Evolutionary conservation across 495 filamentous ascomycete genomes (phyloP), one percentile per base, ranked within the genome.

Genomic region (Neurospora pannonica): DNA sequence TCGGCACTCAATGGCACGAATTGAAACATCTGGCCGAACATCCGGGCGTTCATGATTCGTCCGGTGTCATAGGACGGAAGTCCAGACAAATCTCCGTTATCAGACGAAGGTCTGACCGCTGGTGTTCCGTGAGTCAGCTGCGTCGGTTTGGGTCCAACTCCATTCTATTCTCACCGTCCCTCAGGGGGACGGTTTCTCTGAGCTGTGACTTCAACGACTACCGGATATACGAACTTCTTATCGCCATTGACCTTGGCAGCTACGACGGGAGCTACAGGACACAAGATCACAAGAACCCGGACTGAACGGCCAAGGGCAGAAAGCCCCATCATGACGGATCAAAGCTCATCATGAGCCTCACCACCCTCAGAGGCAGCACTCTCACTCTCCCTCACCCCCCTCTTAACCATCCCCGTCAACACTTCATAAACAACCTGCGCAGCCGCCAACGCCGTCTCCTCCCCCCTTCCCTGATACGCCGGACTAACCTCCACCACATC

Each of bases 401-500:
- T 84, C 86, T 93, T 94, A 2, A 94, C 92, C 87, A 94, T 91
- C 70, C 91, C 90, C 28, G 90, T 95, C 81, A 95, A 84, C 70
- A 96, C 89, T 85, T 97, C 93, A 81, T 90, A 97, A 21, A 90
- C 91, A 28, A 92, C 88, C 85, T 95, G 92, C 11, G 93, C 92
- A 0, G 91, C 93, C n/a, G 92, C 92, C 76, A 96, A 85, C 70
- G 93, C 93, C 46, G 93, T 97, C 78, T 91, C 90, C 86, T 97
- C 93, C 0, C 91, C 93, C 70, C 87, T 88, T 6, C 92, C 93
- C 82, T 96, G 93, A 80, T 97, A 96, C 15, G 92, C 92, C 1
- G 93, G 93, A 67, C 91, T 90, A 17, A 97, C 93, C 87, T 97
- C 93, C 31, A 97, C 93, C 75, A 95, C 90, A 82, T 93, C 92